Conservation (phyloP, 2,329 filamentous ascomycete species). For the Hypoxylon sp. region DNA sequence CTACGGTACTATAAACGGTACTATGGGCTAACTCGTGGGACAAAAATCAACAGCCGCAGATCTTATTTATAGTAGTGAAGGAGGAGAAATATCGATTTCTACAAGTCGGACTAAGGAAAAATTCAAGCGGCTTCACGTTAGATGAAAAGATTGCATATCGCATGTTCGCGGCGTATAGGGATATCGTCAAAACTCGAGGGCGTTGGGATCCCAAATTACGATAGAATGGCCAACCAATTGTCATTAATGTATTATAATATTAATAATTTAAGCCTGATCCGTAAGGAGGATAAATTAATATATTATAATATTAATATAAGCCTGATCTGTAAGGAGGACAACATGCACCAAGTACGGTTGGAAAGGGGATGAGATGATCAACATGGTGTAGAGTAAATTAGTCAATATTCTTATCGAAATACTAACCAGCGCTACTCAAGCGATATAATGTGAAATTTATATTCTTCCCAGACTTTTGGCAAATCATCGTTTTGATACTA, state of each 20-base stretch:
- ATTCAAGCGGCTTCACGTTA: neutral
- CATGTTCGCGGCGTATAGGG: neutral
- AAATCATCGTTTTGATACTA: neutral
- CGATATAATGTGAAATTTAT: neutral
- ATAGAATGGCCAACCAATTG: neutral
- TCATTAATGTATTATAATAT: neutral
- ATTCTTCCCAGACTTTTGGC: neutral
- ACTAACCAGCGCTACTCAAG: neutral
- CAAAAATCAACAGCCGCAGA: neutral
- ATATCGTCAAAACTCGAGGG: neutral
- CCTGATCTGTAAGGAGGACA: no score
- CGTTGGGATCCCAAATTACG: neutral
- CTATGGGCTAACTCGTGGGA: constrained; percentile 14
- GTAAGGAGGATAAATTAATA: no score
- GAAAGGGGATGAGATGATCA: neutral
- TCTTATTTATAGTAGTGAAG: neutral
- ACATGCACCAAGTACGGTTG: neutral
- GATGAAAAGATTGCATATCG: neutral
- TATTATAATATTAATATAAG: no score
- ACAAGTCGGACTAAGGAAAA: neutral
- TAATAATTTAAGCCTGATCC: neutral
- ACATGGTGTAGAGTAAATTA: constrained; percentile 1
- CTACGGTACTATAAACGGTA: constrained; percentile 31
- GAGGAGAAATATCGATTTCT: neutral
- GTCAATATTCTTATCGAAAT: neutral